Base-by-base conservation (phyloP, 1,284 basidiomycete genomes). In the Ceraceosorus bombacis region DNA sequence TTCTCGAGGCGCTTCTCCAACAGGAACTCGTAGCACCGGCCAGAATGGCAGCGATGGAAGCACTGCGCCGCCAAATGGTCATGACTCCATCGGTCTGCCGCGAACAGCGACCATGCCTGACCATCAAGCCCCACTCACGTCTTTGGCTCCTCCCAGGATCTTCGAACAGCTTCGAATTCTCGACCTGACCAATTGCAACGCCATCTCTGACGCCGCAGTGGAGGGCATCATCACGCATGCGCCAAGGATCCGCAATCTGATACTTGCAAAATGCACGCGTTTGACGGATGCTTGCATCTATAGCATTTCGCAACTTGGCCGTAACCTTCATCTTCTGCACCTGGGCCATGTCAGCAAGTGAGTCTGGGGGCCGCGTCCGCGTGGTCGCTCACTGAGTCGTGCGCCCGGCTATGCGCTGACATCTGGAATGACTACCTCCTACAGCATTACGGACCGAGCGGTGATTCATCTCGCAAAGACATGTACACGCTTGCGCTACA, bases 241-340 rank as follows among this genome's bases (percentile, higher is more conserved):
- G 27, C 89, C 91, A 6, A 88, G 88, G 77, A 88, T 99, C 68
- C 86, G 95, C 66, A 93, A 89, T 71, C 82, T 99, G 49, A 89
- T 93, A 38, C 80, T 99, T 51, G 89, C 92, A 56, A 98, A 97
- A 79, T 99, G 95, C 77, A 79, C 81, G 3, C 80, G 85, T 50
- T 81, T 99, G 72, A 95, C 94, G 7, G 92, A 98, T 78, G 84
- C 83, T 57, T 84, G 88, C 2, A 84, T 97, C 38, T 87, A 89
- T 72, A 88, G 84, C 64, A 90, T 98, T 49, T 88, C 89, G 73
- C 83, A 82, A 72, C 82, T 99, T 13, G 94, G 94, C 37, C 89
- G 89, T 76, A 86, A 93, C 74, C 78, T 99, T 41, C 95, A 98
- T 79, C 92, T 95, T 77, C 82, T 99, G 48, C 95, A 99, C 78